Conservation (phyloP, 805 yeast genomes). For the Teunomyces tritomae region DNA sequence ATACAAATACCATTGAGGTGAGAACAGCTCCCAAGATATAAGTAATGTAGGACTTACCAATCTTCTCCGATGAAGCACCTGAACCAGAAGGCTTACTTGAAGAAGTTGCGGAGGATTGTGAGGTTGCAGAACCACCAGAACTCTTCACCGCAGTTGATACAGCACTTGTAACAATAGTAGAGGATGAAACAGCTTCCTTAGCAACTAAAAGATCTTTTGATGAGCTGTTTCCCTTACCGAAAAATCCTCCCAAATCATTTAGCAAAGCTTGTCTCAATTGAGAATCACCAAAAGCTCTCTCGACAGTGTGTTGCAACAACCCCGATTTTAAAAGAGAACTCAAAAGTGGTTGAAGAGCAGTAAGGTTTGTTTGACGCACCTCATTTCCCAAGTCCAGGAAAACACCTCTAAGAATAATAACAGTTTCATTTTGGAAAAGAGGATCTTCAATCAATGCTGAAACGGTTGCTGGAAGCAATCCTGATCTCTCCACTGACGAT, state of each 20-base stretch:
- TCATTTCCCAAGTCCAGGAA: constrained; percentile 18
- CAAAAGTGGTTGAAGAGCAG: constrained; percentile 20
- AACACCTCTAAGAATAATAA: constrained; percentile 20
- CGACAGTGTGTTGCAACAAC: constrained; percentile 20
- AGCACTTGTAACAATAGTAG: background rate
- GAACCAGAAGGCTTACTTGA: background rate
- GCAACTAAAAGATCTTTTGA: constrained; percentile 6
- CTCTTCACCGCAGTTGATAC: background rate
- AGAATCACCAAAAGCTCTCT: constrained; percentile 21
- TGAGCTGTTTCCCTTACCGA: constrained; percentile 14
- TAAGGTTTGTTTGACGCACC: constrained; percentile 14
- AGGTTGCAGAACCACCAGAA: background rate
- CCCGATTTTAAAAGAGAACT: constrained; percentile 21
- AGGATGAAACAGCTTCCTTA: background rate
- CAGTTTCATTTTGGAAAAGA: constrained; percentile 23
- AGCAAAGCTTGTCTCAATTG: constrained; percentile 21
- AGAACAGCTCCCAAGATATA: background rate
- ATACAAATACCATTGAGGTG: background rate
- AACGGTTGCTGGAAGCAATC: constrained; percentile 24
- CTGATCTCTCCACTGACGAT: constrained; percentile 24
- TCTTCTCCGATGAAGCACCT: background rate
- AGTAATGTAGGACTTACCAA: background rate
- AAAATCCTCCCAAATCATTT: constrained; percentile 18
- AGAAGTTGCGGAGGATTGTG: background rate
- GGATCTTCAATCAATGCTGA: constrained; percentile 20